Evolutionary conservation across 495 filamentous ascomycete species (phyloP).

Genomic region (Durotheca rogersii): DNA sequence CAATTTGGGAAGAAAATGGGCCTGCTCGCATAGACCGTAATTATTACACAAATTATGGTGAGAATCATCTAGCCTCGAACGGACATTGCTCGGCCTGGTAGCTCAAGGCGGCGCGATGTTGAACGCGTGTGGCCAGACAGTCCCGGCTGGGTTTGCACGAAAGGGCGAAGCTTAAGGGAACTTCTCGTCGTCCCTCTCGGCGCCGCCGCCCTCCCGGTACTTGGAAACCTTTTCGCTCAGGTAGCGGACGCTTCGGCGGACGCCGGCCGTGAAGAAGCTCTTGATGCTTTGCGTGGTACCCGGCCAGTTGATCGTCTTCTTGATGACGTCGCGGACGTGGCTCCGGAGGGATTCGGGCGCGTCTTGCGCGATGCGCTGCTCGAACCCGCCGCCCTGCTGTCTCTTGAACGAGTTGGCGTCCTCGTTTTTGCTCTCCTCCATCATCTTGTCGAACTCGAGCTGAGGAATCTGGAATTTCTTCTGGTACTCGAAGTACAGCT

Average conservation of each 20-base stretch:
- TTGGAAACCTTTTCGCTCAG: slow-evolving; percentile 81
- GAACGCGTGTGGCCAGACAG: background rate
- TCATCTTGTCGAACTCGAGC: slow-evolving; percentile 81
- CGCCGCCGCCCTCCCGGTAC: slow-evolving; percentile 50
- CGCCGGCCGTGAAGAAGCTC: slow-evolving; percentile 72
- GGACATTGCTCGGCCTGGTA: background rate
- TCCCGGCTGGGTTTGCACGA: background rate
- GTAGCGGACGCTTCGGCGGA: slow-evolving; percentile 69
- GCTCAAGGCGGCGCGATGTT: background rate
- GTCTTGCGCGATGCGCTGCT: slow-evolving; percentile 73
- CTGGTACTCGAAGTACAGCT: slow-evolving; percentile 92
- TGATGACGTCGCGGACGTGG: slow-evolving; percentile 71
- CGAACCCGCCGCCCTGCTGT: slow-evolving; percentile 78
- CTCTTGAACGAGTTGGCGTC: slow-evolving; percentile 67
- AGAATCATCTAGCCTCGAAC: too few relatives aligned
- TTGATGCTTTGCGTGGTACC: slow-evolving; percentile 83
- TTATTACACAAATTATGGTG: background rate
- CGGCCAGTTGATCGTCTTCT: slow-evolving; percentile 87
- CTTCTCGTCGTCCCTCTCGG: slow-evolving; percentile 21
- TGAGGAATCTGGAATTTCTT: slow-evolving; percentile 82
- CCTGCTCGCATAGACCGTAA: background rate
- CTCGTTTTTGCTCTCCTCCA: slow-evolving; percentile 69
- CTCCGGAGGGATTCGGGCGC: slow-evolving; percentile 62
- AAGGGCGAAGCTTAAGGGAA: slow-evolving; percentile 7
- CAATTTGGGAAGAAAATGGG: too few relatives aligned